phyloP scores from a whole-genome alignment of 176 grass and related monocot genomes.

The Rhynchospora breviuscula region DNA sequence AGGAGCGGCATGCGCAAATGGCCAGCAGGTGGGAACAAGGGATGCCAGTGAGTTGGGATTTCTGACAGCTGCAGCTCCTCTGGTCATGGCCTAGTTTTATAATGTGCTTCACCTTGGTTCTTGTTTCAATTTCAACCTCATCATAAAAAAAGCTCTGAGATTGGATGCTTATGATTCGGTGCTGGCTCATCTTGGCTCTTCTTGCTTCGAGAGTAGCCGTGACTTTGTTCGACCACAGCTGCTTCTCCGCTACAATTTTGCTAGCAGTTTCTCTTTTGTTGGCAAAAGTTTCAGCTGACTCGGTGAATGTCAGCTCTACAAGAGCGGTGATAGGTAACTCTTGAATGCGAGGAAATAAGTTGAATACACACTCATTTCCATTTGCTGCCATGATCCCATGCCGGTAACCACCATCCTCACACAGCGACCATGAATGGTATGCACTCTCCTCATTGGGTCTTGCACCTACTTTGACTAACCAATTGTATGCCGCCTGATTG shows the following conservation, averaged over 20 bases:
- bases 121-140: not conserved
- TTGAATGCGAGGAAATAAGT: conserved; percentile 12
- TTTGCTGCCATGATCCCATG: conserved; percentile 5
- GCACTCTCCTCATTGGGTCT: not conserved
- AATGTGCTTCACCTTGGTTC: not conserved
- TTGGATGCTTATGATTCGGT: not conserved
- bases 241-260: not conserved
- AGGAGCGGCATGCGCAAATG: not conserved
- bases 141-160: not conserved
- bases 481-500: conserved; percentile 1
- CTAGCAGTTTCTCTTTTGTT: not conserved
- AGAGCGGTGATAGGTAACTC: conserved; percentile 13
- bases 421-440: conserved; percentile 10
- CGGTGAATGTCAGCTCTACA: conserved; percentile 8
- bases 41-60: conserved; percentile 2
- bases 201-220: not conserved
- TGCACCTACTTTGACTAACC: conserved; percentile 7
- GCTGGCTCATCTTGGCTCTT: not conserved
- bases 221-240: conserved; percentile 11
- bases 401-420: not conserved
- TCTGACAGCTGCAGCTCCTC: conserved; percentile 15
- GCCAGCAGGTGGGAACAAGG: conserved; percentile 9
- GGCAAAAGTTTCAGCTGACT: conserved; percentile 1
- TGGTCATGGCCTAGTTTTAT: not conserved
- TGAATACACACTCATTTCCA: not conserved